Evolutionary conservation across 495 filamentous ascomycete species (phyloP), one percentile per base, ranked within the genome.

Genomic region (Endocarpon pusillum): DNA sequence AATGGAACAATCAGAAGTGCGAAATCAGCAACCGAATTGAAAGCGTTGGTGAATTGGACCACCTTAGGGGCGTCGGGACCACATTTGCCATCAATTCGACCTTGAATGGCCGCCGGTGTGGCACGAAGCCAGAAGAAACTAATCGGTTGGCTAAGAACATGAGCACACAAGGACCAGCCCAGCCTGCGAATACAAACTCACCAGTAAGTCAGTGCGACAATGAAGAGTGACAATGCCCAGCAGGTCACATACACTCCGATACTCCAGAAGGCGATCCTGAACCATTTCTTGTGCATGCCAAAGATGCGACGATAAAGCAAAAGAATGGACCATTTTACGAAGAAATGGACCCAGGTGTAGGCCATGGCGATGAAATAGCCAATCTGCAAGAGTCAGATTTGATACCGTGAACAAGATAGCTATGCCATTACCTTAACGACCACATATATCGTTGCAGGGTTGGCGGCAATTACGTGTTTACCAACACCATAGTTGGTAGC

Each of bases 301-400:
- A 32, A 32, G 11, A 32, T 8, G 8, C 29, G 7, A 8, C 9
- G 8, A 15, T 32, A 32, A 7, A 32, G 15, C 8, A 32, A 32
- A 9, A 32, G 11, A 18, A 32, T 32, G 8, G 29, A 32, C 29
- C 8, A 8, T 15, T 32, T 32, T 8, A 32, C 16, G 29, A 32
- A 32, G 8, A 8, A 32, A 9, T 32, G 29, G 7, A 8, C 29
- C 8, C 8, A 7, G 8, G 29, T 15, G 16, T 32, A 32, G 11
- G 16, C 29, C 8, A 32, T 8, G 11, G 29, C 8, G 9, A 26
- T 9, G 8, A 32, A 32, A 18, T 12, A 32, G 8, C 15, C 8
- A 32, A 18, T 7, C 8, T 16, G 15, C 8, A 9, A n/a, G 16
- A 15, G 29, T 16, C 8, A 32, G 15, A 8, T 32, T 8, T 8